Evolutionary conservation across 805 yeast species (phyloP).

Genomic region (Hanseniaspora hatyaiensis): DNA sequence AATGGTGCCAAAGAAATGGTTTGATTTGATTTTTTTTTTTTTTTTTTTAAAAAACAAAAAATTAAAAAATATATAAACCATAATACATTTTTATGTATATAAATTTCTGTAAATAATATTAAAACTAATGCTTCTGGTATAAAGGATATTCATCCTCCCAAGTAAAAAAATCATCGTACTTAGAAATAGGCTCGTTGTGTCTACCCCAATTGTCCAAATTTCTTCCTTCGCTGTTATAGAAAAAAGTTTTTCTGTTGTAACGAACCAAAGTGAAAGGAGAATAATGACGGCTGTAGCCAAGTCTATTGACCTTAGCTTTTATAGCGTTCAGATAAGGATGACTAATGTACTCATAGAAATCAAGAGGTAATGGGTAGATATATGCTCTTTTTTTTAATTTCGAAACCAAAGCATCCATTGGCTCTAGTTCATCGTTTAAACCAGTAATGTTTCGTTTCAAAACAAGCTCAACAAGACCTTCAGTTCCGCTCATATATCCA

Average conservation of each 20-base stretch:
- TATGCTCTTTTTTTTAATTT: slow-evolving; percentile 10
- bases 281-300: slow-evolving; percentile 10
- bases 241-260: slow-evolving; percentile 1
- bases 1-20: slow-evolving; percentile 79
- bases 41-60: neutral
- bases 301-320: slow-evolving; percentile 8
- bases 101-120: no score
- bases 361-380: slow-evolving; percentile 8
- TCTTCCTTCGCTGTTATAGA: slow-evolving; percentile 10
- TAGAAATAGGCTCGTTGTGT: slow-evolving; percentile 8
- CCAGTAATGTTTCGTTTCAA: slow-evolving; percentile 13
- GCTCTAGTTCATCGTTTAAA: neutral
- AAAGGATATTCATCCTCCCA: slow-evolving; percentile 16
- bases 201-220: slow-evolving; percentile 15
- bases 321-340: slow-evolving; percentile 2
- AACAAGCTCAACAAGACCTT: neutral
- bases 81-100: neutral
- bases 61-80: neutral
- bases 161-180: slow-evolving; percentile 1
- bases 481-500: no score
- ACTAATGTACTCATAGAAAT: slow-evolving; percentile 11
- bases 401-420: neutral
- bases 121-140: no score
- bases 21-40: slow-evolving; percentile 1
- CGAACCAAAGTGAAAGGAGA: slow-evolving; percentile 6